Evolutionary conservation across 2,329 filamentous ascomycete species (phyloP), one percentile per base, ranked within the genome.

Genomic region (Sporothrix globosa): DNA sequence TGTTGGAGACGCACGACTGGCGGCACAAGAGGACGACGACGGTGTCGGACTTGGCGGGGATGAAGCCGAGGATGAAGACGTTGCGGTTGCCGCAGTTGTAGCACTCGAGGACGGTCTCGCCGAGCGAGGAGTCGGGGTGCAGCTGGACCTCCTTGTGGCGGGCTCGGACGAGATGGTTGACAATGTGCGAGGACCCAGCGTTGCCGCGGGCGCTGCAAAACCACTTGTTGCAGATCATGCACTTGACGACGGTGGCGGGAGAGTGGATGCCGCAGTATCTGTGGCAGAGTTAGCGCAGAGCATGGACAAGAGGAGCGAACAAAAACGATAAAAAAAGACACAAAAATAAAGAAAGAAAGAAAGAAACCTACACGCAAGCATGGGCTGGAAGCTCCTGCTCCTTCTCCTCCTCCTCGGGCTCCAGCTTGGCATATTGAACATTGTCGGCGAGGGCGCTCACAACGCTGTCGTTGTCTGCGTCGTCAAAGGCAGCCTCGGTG

Each of bases 81-180:
- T 99, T 99, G 83, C 97, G 98, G n/a, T 93, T 97, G 61, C 95
- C 96, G 80, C 96, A 99, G 82, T 97, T 98, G 84, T 99, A 99
- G 83, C 96, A 99, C 83, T 99, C 96, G 73, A 99, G 87, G 50
- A 96, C 92, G 0, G 96, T 99, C 79, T 99, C 96, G 74, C 96
- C 96, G 13, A 99, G 89, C 9, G 93, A 90, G 21, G 96, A 98
- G 75, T 91, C 90, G 9, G 96, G 95, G 79, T 99, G 96, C 69
- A 99, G 88, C 80, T 97, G 95, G 68, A 99, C 96, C 83, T 99
- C 96, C 85, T 98, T 99, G 84, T 99, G 96, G 74, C 96, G 91
- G 74, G 96, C 95, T 77, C 96, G 92, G 72, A 99, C 96, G 46
- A 99, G 88, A 79, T 99, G 96, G 80, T 98, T 98, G 82, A 99